phyloP scores from a whole-genome alignment of 2,329 filamentous ascomycete species.

The Zymoseptoria tritici region DNA sequence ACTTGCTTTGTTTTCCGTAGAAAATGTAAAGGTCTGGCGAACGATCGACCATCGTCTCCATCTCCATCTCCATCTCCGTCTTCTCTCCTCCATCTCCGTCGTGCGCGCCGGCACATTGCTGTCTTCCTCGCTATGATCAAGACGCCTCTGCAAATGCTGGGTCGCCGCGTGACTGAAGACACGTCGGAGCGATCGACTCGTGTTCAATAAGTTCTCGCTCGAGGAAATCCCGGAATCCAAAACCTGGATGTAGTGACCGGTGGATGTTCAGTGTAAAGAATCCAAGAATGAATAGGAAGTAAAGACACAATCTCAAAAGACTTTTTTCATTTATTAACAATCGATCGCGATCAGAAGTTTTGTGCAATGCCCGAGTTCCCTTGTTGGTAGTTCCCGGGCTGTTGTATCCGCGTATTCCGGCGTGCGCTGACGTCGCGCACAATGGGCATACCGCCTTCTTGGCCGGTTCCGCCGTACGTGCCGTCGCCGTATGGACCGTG shows the following conservation, averaged over 20 bases:
- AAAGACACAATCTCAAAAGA: background rate
- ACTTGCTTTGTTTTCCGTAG: background rate
- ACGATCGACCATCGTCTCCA: background rate
- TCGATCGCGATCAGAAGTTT: slow-evolving; percentile 60
- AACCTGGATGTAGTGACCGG: background rate
- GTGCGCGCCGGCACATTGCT: background rate
- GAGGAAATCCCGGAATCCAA: no score
- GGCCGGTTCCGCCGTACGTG: slow-evolving; percentile 43
- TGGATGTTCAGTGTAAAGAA: background rate
- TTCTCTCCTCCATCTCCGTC: background rate
- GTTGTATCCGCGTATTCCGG: slow-evolving; percentile 92
- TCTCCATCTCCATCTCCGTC: no score
- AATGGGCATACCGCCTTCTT: slow-evolving; percentile 63
- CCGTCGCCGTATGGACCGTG: slow-evolving; percentile 49
- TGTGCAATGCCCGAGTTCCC: slow-evolving; percentile 88
- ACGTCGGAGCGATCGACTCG: background rate
- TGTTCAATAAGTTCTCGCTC: background rate
- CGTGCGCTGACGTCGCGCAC: slow-evolving; percentile 90
- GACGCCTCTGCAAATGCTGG: background rate
- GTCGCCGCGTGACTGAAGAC: background rate
- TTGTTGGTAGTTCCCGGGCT: slow-evolving; percentile 78
- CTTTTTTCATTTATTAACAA: slow-evolving; percentile 1
- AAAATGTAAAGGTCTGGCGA: background rate
- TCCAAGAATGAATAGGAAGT: background rate
- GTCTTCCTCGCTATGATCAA: background rate